Conservation (phyloP, 164 flowering plant genomes). For the Paratinospora sagittata region DNA sequence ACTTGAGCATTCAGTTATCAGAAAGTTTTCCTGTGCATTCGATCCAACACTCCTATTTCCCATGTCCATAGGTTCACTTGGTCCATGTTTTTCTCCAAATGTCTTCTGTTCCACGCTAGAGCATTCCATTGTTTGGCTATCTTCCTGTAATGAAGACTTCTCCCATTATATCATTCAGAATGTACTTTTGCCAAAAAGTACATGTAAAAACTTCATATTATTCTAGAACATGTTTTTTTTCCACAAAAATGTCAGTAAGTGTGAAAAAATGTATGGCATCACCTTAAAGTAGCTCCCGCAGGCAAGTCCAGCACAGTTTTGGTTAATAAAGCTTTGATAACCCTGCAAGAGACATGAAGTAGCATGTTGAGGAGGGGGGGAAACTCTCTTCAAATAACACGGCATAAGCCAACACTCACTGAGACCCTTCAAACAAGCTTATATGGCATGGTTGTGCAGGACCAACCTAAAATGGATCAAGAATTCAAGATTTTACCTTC, state of each 20-base stretch:
- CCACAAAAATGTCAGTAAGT: neutral
- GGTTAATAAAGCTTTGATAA: neutral
- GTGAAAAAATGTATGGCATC: neutral
- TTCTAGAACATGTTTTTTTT: neutral
- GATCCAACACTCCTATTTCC: neutral
- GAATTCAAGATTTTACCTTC: neutral
- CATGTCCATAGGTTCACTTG: neutral
- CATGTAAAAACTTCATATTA: neutral
- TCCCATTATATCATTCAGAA: neutral
- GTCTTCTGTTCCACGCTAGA: neutral
- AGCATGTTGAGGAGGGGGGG: no score
- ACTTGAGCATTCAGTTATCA: neutral
- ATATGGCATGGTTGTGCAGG: neutral
- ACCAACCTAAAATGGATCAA: neutral
- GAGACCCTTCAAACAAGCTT: neutral
- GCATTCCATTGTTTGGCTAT: slow-evolving; percentile 9
- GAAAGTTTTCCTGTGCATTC: neutral
- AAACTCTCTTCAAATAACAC: neutral
- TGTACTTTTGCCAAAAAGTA: neutral
- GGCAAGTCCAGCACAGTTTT: neutral
- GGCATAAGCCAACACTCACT: no score
- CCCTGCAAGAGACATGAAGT: neutral
- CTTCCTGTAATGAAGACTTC: neutral
- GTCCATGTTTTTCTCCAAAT: neutral
- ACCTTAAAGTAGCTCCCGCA: neutral